Percentiles rank a stretch among this genome's conserved stretches.
Conservation (phyloP, 139 green algal species). For the Limnomonas spitsbergensis region DNA sequence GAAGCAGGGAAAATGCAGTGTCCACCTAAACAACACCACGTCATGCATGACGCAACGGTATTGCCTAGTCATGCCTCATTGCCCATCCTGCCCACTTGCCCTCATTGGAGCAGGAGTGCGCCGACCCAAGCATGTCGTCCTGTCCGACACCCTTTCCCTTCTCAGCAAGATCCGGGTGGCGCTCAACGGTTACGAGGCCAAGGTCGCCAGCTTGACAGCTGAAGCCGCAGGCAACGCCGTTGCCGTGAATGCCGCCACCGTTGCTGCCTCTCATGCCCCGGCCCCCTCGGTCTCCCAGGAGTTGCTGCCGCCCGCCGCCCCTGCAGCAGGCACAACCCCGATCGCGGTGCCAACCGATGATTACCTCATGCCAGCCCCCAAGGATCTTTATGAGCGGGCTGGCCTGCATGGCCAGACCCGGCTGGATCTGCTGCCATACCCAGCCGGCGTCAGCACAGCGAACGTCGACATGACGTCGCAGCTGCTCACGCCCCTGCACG, state of each 20-base stretch:
- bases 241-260: too few relatives aligned
- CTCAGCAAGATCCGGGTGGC: neutral
- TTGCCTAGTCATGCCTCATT: neutral
- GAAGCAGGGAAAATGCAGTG: too few relatives aligned
- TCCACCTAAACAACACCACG: too few relatives aligned
- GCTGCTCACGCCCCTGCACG: too few relatives aligned
- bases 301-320: neutral
- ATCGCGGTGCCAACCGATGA: neutral
- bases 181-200: neutral
- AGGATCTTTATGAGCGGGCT: too few relatives aligned
- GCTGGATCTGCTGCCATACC: too few relatives aligned
- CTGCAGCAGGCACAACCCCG: neutral
- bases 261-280: neutral
- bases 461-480: too few relatives aligned
- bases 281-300: neutral
- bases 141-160: conserved; percentile 14
- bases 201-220: neutral
- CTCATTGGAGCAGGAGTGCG: conserved; percentile 11
- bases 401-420: too few relatives aligned
- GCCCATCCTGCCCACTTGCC: neutral
- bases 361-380: neutral
- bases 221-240: too few relatives aligned
- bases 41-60: too few relatives aligned
- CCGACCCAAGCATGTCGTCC: conserved; percentile 15
- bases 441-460: too few relatives aligned